A percentile compares a stretch with the other conserved stretches of the same genome.
Evolutionary conservation across 495 filamentous ascomycete genomes (phyloP).

Genomic region (Tuber brumale): DNA sequence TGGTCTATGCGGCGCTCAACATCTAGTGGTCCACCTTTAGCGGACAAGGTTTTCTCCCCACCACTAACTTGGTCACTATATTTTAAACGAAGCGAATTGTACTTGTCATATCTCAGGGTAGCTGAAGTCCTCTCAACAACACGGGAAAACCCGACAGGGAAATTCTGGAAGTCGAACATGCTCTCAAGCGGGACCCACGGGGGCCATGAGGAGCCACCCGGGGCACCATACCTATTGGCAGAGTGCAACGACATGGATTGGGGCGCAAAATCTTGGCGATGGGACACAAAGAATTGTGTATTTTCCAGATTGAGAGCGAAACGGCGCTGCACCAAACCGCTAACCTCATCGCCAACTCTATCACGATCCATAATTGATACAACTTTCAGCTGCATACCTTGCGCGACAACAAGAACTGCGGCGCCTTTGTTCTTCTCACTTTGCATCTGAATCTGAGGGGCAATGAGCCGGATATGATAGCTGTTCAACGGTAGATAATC

Average conservation of each 20-base stretch:
- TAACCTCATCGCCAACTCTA: slow-evolving; percentile 83
- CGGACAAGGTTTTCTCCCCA: slow-evolving; percentile 45
- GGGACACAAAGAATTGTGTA: slow-evolving; percentile 94
- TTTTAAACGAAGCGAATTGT: slow-evolving; percentile 92
- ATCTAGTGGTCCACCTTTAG: slow-evolving; percentile 48
- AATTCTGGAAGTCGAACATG: slow-evolving; percentile 89
- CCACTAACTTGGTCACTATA: slow-evolving; percentile 89
- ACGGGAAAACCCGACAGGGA: slow-evolving; percentile 90
- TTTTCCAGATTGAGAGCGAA: slow-evolving; percentile 93
- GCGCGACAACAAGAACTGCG: slow-evolving; percentile 85
- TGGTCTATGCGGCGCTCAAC: slow-evolving; percentile 81
- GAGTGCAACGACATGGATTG: slow-evolving; percentile 86
- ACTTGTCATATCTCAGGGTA: slow-evolving; percentile 90
- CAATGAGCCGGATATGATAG: slow-evolving; percentile 89
- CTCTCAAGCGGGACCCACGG: slow-evolving; percentile 97
- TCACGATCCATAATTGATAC: slow-evolving; percentile 97
- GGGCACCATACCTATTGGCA: slow-evolving; percentile 83
- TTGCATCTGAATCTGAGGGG: slow-evolving; percentile 93
- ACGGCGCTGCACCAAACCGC: slow-evolving; percentile 85
- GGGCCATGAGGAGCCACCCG: slow-evolving; percentile 79
- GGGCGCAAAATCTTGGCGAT: slow-evolving; percentile 72
- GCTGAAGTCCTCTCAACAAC: slow-evolving; percentile 94
- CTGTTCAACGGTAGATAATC: slow-evolving; percentile 90
- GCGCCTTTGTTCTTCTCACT: slow-evolving; percentile 95
- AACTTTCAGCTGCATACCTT: slow-evolving; percentile 94